Evolutionary conservation across 164 flowering plant genomes (phyloP), one percentile per base, ranked within the genome.

Genomic region (Stephania yunnanensis): DNA sequence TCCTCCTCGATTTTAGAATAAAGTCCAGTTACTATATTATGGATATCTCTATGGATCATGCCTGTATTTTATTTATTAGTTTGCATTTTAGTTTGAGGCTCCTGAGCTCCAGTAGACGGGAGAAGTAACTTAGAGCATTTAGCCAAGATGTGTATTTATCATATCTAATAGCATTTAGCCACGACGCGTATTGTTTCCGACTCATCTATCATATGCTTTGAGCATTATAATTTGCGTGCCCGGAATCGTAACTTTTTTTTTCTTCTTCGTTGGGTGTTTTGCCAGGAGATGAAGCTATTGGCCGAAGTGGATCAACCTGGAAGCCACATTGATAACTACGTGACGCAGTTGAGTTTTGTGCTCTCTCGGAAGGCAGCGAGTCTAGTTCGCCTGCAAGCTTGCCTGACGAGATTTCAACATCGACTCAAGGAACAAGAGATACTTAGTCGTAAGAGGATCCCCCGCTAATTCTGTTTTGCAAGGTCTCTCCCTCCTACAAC

Each of bases 281-380:
- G 63, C 50, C 89, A 95, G 99, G 99, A 96, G 82, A 94, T 96
- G 99, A 96, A 90, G 84, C 82, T 96, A 70, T 76, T 94, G 84
- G 94, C 94, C 4, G 99, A 96, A 82, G 98, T 94, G 67, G 97
- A 94, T 79, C 97, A 91, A 81, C 99, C 99, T 22, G 98, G 99
- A 50, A 94, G 97, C 82, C 92, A 81, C 10, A 91, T 96, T 13
- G 99, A 96, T 81, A 91, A 89, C 81, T 96, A 94, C 69, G 97
- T 96, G 76, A 82, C 91, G 52, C 98, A 91, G 84, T 77, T 96
- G 81, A 90, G 94, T 80, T 90, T 90, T 83, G 94, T 96, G 82
- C 94, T 96, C 65, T 92, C 98, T 7, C 90, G 97, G 74, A 96
- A 96, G 82, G 97, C 97, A 10, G 98, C 99, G 2, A 88, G 97